A percentile compares a stretch with the other conserved stretches of the same genome.
Evolutionary conservation across 2,329 filamentous ascomycete genomes (phyloP).

Genomic region (Didymellaceae sp.): DNA sequence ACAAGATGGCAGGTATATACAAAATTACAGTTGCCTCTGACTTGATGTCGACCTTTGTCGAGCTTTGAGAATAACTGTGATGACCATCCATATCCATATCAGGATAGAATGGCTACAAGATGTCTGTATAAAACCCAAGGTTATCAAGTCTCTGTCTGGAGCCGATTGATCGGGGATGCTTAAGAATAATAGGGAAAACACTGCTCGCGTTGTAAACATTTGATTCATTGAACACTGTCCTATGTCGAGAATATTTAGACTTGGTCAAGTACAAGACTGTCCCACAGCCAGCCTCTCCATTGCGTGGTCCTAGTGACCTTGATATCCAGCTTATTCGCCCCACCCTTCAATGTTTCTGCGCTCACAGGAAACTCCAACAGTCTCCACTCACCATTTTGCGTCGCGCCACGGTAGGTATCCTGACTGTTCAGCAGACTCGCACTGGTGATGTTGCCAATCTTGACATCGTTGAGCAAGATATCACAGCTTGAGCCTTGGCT

Average conservation of each 20-base stretch:
- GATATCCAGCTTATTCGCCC: slow-evolving; percentile 48
- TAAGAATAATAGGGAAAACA: too few relatives aligned
- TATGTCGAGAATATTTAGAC: neutral
- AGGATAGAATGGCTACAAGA: too few relatives aligned
- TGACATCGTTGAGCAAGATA: slow-evolving; percentile 52
- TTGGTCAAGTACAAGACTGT: slow-evolving; percentile 50
- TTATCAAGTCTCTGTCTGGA: too few relatives aligned
- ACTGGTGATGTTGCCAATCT: slow-evolving; percentile 52
- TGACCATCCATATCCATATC: too few relatives aligned
- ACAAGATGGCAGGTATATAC: too few relatives aligned
- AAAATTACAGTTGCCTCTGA: too few relatives aligned
- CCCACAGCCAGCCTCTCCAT: slow-evolving; percentile 55
- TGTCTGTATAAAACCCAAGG: too few relatives aligned
- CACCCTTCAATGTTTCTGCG: slow-evolving; percentile 38
- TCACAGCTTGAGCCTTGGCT: slow-evolving; percentile 51
- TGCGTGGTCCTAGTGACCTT: slow-evolving; percentile 43
- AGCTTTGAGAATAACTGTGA: too few relatives aligned
- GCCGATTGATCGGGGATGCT: too few relatives aligned
- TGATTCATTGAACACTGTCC: too few relatives aligned
- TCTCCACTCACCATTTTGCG: slow-evolving; percentile 57
- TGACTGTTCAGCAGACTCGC: slow-evolving; percentile 52
- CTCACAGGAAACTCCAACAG: slow-evolving; percentile 52
- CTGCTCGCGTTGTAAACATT: too few relatives aligned
- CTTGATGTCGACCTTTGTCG: too few relatives aligned
- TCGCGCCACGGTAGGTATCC: slow-evolving; percentile 57